Evolutionary conservation across 2,329 filamentous ascomycete species (phyloP).

Genomic region (Colletotrichum navitas): DNA sequence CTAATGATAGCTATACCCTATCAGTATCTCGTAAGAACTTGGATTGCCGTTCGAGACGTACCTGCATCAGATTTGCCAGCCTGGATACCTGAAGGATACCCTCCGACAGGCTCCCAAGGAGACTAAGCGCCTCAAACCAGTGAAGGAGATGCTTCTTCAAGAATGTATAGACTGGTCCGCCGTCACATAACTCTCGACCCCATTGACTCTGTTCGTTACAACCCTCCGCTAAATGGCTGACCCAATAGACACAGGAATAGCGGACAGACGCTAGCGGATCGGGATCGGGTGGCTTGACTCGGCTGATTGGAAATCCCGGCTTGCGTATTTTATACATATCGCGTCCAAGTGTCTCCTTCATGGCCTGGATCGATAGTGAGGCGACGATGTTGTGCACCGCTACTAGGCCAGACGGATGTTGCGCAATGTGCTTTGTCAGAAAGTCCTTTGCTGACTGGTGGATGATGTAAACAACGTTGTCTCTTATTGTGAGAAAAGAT

Average conservation of each 20-base stretch:
- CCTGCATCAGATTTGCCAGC: neutral
- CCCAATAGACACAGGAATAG: constrained; percentile 46
- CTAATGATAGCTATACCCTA: neutral
- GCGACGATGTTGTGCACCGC: constrained; percentile 50
- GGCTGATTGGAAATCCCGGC: constrained; percentile 27
- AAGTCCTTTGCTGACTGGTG: neutral
- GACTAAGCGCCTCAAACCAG: neutral
- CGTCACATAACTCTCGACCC: neutral
- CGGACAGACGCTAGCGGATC: constrained; percentile 34
- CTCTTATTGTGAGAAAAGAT: neutral
- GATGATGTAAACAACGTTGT: neutral
- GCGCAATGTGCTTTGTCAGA: neutral
- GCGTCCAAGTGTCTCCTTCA: constrained; percentile 48
- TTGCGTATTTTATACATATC: constrained; percentile 52
- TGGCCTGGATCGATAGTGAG: constrained; percentile 49
- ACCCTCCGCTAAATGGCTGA: constrained; percentile 37
- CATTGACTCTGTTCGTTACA: rapidly evolving
- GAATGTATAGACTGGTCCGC: neutral
- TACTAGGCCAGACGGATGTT: neutral
- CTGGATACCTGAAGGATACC: neutral
- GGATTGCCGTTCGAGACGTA: neutral
- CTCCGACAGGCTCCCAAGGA: neutral
- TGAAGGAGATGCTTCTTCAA: neutral
- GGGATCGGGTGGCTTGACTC: constrained; percentile 17
- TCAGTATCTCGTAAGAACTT: neutral